Evolutionary conservation across 1,284 basidiomycete species (phyloP).

Genomic region (Ustanciosporium gigantosporum): DNA sequence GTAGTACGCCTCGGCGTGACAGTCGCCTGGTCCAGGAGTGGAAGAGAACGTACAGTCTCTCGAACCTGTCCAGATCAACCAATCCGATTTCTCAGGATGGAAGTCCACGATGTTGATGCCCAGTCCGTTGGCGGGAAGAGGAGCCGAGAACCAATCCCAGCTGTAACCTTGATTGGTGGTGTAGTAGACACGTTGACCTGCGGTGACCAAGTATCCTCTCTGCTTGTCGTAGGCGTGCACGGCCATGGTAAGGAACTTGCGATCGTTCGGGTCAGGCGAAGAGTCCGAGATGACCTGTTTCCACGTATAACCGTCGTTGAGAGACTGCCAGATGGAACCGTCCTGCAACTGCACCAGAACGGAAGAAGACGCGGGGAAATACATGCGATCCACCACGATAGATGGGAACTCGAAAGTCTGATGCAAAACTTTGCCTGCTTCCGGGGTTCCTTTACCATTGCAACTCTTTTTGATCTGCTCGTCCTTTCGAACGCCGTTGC

Average conservation of each 20-base stretch:
- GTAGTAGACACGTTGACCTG: constrained; percentile 70
- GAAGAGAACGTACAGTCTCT: constrained; percentile 66
- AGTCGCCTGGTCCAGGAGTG: constrained; percentile 47
- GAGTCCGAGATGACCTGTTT: constrained; percentile 65
- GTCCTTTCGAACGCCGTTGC: constrained; percentile 71
- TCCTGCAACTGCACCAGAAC: constrained; percentile 81
- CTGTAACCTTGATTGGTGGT: constrained; percentile 76
- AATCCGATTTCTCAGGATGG: constrained; percentile 79
- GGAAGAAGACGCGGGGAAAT: constrained; percentile 73
- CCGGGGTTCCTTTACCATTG: constrained; percentile 63
- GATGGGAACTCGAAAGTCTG: constrained; percentile 71
- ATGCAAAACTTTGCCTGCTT: constrained; percentile 56
- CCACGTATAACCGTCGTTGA: constrained; percentile 94
- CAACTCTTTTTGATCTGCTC: constrained; percentile 74
- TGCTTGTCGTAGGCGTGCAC: constrained; percentile 79
- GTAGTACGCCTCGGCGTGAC: constrained; percentile 54
- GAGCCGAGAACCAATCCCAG: constrained; percentile 72
- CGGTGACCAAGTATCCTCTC: constrained; percentile 87
- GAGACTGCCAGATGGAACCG: constrained; percentile 83
- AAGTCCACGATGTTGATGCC: constrained; percentile 79
- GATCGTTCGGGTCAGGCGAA: constrained; percentile 51
- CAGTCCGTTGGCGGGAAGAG: constrained; percentile 77
- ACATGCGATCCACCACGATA: constrained; percentile 76
- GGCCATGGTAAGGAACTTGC: constrained; percentile 70
- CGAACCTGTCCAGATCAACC: constrained; percentile 86